Evolutionary conservation across 352 stramenopile species (phyloP).

Genomic region (Globisporangium sylvaticum): DNA sequence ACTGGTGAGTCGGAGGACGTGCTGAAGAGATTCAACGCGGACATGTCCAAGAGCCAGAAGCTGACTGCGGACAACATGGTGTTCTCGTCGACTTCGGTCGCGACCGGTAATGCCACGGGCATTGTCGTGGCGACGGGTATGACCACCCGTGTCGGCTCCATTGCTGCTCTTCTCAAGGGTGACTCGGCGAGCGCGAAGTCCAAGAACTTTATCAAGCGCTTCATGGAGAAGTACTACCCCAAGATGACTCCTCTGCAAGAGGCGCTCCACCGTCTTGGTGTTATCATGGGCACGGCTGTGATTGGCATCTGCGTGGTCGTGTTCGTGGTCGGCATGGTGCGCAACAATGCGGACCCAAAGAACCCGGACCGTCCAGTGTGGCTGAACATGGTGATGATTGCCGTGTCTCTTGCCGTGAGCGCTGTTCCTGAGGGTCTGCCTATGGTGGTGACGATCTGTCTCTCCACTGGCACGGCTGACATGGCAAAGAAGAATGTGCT

Average conservation of each 20-base stretch:
- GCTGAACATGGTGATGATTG: slow-evolving; percentile 94
- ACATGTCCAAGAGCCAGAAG: slow-evolving; percentile 44
- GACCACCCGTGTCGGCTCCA: slow-evolving; percentile 57
- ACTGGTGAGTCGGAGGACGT: slow-evolving; percentile 90
- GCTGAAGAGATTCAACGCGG: slow-evolving; percentile 57
- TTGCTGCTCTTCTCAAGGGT: slow-evolving; percentile 51
- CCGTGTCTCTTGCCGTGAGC: slow-evolving; percentile 82
- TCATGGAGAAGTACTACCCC: slow-evolving; percentile 59
- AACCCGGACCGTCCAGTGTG: slow-evolving; percentile 81
- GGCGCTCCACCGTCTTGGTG: slow-evolving; percentile 92
- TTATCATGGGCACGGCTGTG: slow-evolving; percentile 87
- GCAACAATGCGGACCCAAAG: slow-evolving; percentile 56
- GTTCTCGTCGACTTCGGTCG: slow-evolving; percentile 88
- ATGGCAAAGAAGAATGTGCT: slow-evolving; percentile 85
- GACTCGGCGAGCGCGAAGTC: slow-evolving; percentile 30
- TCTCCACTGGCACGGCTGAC: slow-evolving; percentile 61
- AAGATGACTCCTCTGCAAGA: slow-evolving; percentile 90
- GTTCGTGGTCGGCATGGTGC: slow-evolving; percentile 86
- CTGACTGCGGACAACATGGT: slow-evolving; percentile 85
- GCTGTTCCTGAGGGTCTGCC: slow-evolving; percentile 72
- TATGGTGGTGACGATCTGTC: slow-evolving; percentile 75
- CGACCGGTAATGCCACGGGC: slow-evolving; percentile 50
- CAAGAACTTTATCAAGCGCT: slow-evolving; percentile 47
- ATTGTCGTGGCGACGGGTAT: slow-evolving; percentile 68
- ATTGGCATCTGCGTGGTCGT: slow-evolving; percentile 91